Evolutionary conservation across 495 filamentous ascomycete species (phyloP).

Genomic region (Parathielavia appendiculata): DNA sequence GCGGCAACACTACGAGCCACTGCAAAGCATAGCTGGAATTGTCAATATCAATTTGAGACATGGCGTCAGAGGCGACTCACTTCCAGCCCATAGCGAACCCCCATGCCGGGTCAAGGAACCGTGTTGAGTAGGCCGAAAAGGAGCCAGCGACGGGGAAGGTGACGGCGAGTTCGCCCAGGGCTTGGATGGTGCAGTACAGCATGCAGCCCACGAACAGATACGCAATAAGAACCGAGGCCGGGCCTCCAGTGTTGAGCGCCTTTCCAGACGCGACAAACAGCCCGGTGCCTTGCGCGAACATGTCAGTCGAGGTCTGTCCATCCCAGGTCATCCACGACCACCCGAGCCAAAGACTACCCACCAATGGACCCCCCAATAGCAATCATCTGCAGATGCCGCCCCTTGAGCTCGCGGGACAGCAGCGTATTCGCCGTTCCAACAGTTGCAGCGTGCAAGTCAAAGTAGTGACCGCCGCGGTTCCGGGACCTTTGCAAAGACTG

Average conservation of each 20-base stretch:
- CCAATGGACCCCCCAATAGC: conserved; percentile 94
- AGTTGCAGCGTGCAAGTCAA: conserved; percentile 71
- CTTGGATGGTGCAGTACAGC: conserved; percentile 89
- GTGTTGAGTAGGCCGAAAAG: conserved; percentile 86
- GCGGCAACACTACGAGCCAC: conserved; percentile 82
- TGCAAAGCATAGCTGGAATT: conserved; percentile 72
- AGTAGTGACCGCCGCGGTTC: conserved; percentile 48
- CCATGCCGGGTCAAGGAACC: conserved; percentile 93
- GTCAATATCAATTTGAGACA: background rate
- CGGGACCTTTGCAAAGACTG: background rate
- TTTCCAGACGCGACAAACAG: conserved; percentile 84
- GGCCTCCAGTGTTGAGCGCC: conserved; percentile 73
- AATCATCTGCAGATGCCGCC: conserved; percentile 92
- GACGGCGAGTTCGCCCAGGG: conserved; percentile 88
- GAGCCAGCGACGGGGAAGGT: conserved; percentile 87
- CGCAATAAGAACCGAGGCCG: conserved; percentile 76
- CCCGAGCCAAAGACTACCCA: conserved; percentile 33
- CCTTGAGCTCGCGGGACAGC: conserved; percentile 70
- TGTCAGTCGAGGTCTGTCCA: conserved; percentile 1
- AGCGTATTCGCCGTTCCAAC: conserved; percentile 69
- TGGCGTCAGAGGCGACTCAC: conserved; percentile 34
- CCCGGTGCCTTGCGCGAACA: conserved; percentile 61
- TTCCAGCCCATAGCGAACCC: conserved; percentile 99
- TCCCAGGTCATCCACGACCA: background rate
- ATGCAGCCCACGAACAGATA: conserved; percentile 80